These are phyloP conservation scores for Boletus edulis DNA, from an alignment of 768 basidiomycete species.

Conservation along the genomic window DNA sequence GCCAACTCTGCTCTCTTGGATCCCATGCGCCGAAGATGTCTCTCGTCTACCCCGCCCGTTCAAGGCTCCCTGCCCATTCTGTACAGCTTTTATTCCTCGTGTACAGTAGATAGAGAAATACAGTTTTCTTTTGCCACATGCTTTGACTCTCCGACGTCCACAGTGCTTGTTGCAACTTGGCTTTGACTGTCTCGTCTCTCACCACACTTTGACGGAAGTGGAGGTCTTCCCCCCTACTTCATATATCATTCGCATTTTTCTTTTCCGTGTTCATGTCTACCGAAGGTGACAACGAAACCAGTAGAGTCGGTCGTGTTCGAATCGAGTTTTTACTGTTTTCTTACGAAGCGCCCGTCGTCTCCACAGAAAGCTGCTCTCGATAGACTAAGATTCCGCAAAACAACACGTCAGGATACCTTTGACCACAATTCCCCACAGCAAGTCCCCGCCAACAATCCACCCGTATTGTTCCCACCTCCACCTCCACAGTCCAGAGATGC, in stretches of 20 bases:
- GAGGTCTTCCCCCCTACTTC: constrained; percentile 8
- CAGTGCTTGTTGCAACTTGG: constrained; percentile 34
- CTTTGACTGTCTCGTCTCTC: constrained; percentile 19
- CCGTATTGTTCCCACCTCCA: constrained; percentile 34
- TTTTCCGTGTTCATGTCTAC: constrained; percentile 44
- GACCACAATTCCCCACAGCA: constrained; percentile 40
- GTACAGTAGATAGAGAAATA: constrained; percentile 36
- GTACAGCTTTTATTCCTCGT: constrained; percentile 24
- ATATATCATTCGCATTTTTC: constrained; percentile 14
- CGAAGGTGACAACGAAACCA: constrained; percentile 42
- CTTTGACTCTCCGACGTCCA: constrained; percentile 57
- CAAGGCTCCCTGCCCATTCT: constrained; percentile 9
- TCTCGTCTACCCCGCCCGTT: neutral
- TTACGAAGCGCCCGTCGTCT: constrained; percentile 32
- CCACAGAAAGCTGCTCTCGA: constrained; percentile 43
- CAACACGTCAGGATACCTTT: constrained; percentile 29
- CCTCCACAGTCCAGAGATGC: constrained; percentile 76
- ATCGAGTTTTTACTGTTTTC: constrained; percentile 31
- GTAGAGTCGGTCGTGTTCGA: constrained; percentile 46
- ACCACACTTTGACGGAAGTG: constrained; percentile 21
- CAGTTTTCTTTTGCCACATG: constrained; percentile 41
- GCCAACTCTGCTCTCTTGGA: neutral
- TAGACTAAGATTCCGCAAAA: constrained; percentile 49
- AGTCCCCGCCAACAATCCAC: constrained; percentile 64
- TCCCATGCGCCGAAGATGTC: neutral